Conservation (phyloP, 495 filamentous ascomycete genomes). For the Penicillium angulare region DNA sequence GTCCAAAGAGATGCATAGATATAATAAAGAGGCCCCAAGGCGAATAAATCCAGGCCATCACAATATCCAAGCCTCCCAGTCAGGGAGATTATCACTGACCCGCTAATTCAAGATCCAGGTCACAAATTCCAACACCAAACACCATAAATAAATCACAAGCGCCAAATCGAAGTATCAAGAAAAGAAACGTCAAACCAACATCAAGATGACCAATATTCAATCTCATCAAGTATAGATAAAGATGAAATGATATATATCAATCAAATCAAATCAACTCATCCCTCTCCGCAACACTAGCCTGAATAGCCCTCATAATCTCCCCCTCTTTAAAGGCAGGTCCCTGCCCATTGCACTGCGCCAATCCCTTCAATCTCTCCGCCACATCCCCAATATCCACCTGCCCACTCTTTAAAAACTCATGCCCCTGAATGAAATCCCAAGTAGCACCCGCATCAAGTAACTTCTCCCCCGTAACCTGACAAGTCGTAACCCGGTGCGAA, state of each 20-base stretch:
- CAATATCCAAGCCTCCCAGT: not conserved
- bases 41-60: not conserved
- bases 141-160: not conserved
- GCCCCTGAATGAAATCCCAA: constrained; percentile 87
- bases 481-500: constrained; percentile 65
- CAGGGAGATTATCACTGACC: not conserved
- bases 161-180: not conserved
- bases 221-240: constrained; percentile 4
- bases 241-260: constrained; percentile 2
- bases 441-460: constrained; percentile 77
- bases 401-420: constrained; percentile 75
- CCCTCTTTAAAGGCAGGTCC: constrained; percentile 87
- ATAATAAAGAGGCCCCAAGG: not conserved
- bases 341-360: constrained; percentile 85
- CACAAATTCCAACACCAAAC: not conserved
- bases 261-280: constrained; percentile 66
- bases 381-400: constrained; percentile 83
- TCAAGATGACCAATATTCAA: constrained; percentile 1
- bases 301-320: constrained; percentile 70
- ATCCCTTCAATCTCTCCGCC: constrained; percentile 67
- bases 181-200: not conserved
- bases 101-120: not conserved
- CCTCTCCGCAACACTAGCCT: constrained; percentile 69
- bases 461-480: constrained; percentile 64
- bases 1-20: not conserved